These are phyloP conservation scores for Polychaeton citri DNA, from an alignment of 2,329 filamentous ascomycete genomes.

Conservation along the genomic window DNA sequence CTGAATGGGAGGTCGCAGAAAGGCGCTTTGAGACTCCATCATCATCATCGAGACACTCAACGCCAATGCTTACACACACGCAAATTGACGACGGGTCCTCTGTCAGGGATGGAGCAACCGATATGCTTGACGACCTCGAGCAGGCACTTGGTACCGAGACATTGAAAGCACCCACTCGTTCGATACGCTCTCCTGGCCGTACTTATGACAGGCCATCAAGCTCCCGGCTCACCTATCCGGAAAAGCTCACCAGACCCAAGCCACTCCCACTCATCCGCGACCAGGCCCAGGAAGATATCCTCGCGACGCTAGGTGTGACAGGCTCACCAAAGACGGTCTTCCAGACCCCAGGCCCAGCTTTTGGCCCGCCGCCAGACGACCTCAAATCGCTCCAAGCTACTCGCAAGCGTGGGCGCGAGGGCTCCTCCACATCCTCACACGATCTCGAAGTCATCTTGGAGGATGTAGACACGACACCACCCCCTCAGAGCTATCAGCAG, in stretches of 20 bases:
- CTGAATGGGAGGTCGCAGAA: too few relatives aligned
- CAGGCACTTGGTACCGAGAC: conserved; percentile 22
- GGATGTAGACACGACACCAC: conserved; percentile 8
- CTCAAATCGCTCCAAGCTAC: not conserved
- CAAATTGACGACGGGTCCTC: too few relatives aligned
- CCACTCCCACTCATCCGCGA: conserved; percentile 15
- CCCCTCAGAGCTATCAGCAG: conserved; percentile 6
- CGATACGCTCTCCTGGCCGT: too few relatives aligned
- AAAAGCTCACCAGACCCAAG: conserved; percentile 11
- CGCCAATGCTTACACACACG: too few relatives aligned
- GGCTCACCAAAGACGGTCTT: conserved; percentile 24
- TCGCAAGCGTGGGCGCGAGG: conserved; percentile 1
- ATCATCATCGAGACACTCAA: too few relatives aligned
- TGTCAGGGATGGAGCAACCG: too few relatives aligned
- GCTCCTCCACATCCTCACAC: conserved; percentile 6
- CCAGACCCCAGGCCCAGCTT: conserved; percentile 24
- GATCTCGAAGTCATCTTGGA: conserved; percentile 10
- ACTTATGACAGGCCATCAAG: conserved; percentile 9
- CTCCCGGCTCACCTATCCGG: not conserved
- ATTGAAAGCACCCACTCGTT: too few relatives aligned
- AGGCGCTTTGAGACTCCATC: too few relatives aligned
- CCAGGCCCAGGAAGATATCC: conserved; percentile 20
- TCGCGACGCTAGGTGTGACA: conserved; percentile 23
- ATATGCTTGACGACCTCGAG: conserved; percentile 13
- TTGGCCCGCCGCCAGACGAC: conserved; percentile 14